These are phyloP conservation scores for Stephania cephalantha DNA, from an alignment of 164 flowering plant genomes.

Conservation along the genomic window DNA sequence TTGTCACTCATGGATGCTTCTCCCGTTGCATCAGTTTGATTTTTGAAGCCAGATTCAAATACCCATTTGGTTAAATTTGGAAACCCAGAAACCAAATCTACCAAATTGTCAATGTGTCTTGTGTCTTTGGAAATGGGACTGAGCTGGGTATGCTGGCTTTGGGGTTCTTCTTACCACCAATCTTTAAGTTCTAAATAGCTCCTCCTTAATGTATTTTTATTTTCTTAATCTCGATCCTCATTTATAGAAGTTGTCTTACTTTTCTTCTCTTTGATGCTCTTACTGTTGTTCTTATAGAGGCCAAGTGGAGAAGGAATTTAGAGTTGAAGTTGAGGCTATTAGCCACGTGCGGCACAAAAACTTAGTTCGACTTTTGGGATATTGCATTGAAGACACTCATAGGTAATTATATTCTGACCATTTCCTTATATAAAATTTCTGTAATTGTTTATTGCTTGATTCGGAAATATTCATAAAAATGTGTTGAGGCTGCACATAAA, in stretches of 20 bases:
- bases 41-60: constrained; percentile 37
- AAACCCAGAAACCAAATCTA: constrained; percentile 13
- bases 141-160: constrained; percentile 12
- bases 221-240: neutral
- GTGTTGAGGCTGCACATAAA: neutral
- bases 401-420: constrained; percentile 39
- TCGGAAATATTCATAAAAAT: too few relatives aligned
- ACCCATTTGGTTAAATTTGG: constrained; percentile 17
- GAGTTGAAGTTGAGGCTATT: constrained; percentile 92
- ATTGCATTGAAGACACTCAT: constrained; percentile 87
- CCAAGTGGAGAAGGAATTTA: constrained; percentile 90
- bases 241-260: neutral
- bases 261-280: neutral
- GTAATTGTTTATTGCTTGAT: neutral
- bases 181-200: too few relatives aligned
- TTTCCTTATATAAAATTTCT: neutral
- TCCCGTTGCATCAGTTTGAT: too few relatives aligned
- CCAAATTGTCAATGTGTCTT: neutral
- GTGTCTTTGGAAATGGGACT: constrained; percentile 20
- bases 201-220: neutral
- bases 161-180: constrained; percentile 11
- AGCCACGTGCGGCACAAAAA: constrained; percentile 92
- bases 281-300: constrained; percentile 43
- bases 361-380: constrained; percentile 83
- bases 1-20: too few relatives aligned